Base-by-base conservation (phyloP, 139 green algal species). In the Micractinium sp. region DNA sequence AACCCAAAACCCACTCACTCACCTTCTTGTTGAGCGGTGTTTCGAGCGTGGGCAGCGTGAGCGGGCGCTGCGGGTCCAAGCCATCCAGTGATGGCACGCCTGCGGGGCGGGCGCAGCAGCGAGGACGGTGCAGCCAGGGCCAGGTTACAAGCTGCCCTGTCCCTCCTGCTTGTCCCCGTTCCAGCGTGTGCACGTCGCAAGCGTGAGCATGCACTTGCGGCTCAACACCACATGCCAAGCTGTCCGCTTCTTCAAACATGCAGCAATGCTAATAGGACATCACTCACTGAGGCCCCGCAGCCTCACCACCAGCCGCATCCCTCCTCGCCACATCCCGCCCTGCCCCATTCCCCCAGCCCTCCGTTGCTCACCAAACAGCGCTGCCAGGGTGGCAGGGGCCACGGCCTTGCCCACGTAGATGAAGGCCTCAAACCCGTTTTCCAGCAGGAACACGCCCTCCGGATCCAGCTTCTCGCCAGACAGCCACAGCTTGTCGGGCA, bases 371-470 rank as follows among this genome's bases (percentile, higher is more conserved):
- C 83, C 96, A 76, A 98, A 91, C 56, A 99, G 85, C 23, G 95
- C 91, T 69, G 93, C 81, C 7, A 90, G 33, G 22, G 93, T 66
- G 35, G 88, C 82, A 18, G 90, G 47, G 16, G 89, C 75, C 47
- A 89, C 93, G 0, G 81, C 60, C 29, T 61, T 80, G 35, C 87
- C 93, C 67, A 95, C 86, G 47, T 91, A 90, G 29, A 96, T 73
- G 67, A 91, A 86, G 15, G 91, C 92, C 47, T 96, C 92, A 5
- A 87, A 82, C 77, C 96, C 96, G 78, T 98, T 98, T 91, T 98
- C 96, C 79, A 97, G 88, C 77, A 99, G 91, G 92, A 94, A 98
- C 33, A 98, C 81, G 25, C 96, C 95, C 3, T 95, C 92, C 0
- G 87, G 39, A 35, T 96, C 90, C 19, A 98, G 89, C 82, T 92